Base-by-base conservation (phyloP, 1,284 basidiomycete genomes). In the Leucoagaricus sp. region DNA sequence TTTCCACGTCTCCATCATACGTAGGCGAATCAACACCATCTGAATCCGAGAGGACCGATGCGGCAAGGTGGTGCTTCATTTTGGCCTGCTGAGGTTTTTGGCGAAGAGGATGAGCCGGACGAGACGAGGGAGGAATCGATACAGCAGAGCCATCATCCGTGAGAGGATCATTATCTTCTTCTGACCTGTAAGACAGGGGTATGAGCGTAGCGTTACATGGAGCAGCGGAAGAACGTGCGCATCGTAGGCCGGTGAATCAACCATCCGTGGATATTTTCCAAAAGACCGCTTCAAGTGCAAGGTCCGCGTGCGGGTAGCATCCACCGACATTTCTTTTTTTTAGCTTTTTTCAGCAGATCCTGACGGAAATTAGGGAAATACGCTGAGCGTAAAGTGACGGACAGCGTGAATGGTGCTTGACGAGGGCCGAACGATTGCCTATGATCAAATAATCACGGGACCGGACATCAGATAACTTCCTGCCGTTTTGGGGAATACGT, bases 1-100 rank as follows among this genome's bases (percentile, higher is more conserved):
- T 86, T 69, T 96, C 93, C 58, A 96, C 79, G 72, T 96, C 93
- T 41, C 93, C 93, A 66, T 96, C 93, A 69, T 95, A 95, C 0
- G 93, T 95, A 29, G 89, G 89, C 0, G 87, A 89, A 66, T 92
- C 90, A 9, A 88, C 80, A 57, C 89, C 87, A 64, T 85, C 84
- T 50, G 89, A 88, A 62, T 89, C 87, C 75, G 77, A 41, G 78
- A 74, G 10, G 80, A 83, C n/a, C 83, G 76, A 56, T 82, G 81
- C 67, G 84, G 84, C 58, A 58, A 65, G 49, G 59, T 58, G 42
- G 54, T 56, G 51, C 76, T 78, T 50, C 50, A 50, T 55, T 67
- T 64, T 40, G 73, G 72, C 46, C 58, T 19, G 69, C 63, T 19
- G 65, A 31, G 53, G 36, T 63, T 68, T 71, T 69, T 2, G 61